These are phyloP conservation scores for Telopea speciosissima DNA, from an alignment of 177 flowering plant species.

Conservation along the genomic window DNA sequence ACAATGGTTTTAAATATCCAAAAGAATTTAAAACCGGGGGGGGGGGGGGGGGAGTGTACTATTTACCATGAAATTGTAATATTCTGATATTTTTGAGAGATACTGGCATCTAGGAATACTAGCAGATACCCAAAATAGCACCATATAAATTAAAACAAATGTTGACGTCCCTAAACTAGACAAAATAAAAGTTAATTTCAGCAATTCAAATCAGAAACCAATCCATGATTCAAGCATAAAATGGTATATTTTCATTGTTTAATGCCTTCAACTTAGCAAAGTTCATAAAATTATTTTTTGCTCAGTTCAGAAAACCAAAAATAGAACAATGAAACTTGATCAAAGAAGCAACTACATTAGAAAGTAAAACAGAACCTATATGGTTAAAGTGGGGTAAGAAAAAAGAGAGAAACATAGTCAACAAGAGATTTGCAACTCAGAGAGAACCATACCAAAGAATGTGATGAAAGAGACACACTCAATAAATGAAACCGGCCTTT, in stretches of 20 bases:
- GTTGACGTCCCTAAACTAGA: not conserved
- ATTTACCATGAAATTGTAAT: too few relatives aligned
- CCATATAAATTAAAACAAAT: too few relatives aligned
- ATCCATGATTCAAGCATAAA: not conserved
- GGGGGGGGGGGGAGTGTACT: too few relatives aligned
- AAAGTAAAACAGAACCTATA: not conserved
- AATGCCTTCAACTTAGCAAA: not conserved
- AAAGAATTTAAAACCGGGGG: too few relatives aligned
- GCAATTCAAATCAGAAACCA: not conserved
- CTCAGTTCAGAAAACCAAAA: not conserved
- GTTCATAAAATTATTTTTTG: too few relatives aligned
- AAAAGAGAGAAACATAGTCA: not conserved
- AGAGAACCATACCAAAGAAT: constrained; percentile 42
- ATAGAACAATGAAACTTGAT: not conserved
- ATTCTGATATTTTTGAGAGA: too few relatives aligned
- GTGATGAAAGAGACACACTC: constrained; percentile 32
- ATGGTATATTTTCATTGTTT: not conserved
- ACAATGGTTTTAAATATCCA: too few relatives aligned
- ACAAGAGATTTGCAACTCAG: not conserved
- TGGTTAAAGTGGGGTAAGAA: not conserved
- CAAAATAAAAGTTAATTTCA: not conserved
- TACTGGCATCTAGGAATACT: too few relatives aligned
- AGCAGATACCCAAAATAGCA: too few relatives aligned
- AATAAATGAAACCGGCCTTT: constrained; percentile 23
- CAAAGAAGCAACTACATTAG: not conserved